A percentile compares a stretch with the other conserved stretches of the same genome.
These are phyloP conservation scores for Gastrolobium villosum DNA, from an alignment of 306 rosid species.

Conservation along the genomic window DNA sequence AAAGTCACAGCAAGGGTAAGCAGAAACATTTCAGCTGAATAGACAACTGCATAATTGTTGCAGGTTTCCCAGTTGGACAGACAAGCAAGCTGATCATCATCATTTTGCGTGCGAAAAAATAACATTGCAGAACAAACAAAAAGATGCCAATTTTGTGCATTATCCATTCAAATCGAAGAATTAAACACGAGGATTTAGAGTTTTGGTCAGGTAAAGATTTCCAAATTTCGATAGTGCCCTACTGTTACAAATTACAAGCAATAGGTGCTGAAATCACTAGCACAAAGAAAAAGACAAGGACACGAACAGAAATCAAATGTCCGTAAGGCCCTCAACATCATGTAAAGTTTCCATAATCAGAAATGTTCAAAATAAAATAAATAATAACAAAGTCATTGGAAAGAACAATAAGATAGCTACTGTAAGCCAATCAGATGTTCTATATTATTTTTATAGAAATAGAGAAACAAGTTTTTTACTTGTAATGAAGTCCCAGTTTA, in stretches of 20 bases:
- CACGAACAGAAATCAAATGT: neutral
- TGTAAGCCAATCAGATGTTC: neutral
- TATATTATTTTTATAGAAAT: neutral
- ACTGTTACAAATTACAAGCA: slow-evolving; percentile 11
- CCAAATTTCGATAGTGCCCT: slow-evolving; percentile 6
- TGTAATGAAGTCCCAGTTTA: neutral
- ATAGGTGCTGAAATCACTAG: slow-evolving; percentile 12
- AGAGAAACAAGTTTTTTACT: slow-evolving; percentile 10
- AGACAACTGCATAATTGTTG: slow-evolving; percentile 20
- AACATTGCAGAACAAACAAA: slow-evolving; percentile 17
- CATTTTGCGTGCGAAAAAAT: neutral
- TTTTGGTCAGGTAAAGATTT: neutral
- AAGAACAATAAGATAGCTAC: slow-evolving; percentile 5
- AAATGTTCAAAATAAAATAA: neutral
- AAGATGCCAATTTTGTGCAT: slow-evolving; percentile 3
- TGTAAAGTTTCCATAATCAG: slow-evolving; percentile 6
- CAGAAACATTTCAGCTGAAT: slow-evolving; percentile 21
- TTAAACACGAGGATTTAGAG: neutral
- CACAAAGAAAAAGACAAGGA: slow-evolving; percentile 24
- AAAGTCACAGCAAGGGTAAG: slow-evolving; percentile 44
- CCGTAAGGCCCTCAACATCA: neutral
- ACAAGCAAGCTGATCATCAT: neutral
- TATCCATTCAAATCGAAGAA: slow-evolving; percentile 28
- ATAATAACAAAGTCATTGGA: neutral
- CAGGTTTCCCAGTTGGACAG: neutral